Evolutionary conservation across 176 grass and related monocot species (phyloP).

Genomic region (Aegilops longissima): DNA sequence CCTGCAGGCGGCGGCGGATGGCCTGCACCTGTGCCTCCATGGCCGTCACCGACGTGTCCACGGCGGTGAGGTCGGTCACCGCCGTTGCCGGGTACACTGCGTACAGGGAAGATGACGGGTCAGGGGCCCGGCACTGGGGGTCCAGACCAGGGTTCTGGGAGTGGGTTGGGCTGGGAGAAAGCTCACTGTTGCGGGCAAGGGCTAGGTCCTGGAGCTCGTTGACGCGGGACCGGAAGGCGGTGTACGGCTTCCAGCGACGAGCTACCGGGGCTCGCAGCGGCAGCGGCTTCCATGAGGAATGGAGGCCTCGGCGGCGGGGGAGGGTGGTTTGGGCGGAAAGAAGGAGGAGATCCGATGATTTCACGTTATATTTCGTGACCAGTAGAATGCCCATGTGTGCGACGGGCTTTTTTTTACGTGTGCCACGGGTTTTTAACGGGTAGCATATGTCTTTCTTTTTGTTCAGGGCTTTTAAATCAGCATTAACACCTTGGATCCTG

Average conservation of each 20-base stretch:
- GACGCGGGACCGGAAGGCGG: conserved; percentile 64
- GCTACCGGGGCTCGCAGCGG: conserved; percentile 38
- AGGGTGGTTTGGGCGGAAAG: conserved; percentile 29
- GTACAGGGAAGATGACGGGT: not conserved
- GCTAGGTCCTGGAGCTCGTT: conserved; percentile 76
- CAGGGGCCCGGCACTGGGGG: not conserved
- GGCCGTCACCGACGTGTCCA: conserved; percentile 63
- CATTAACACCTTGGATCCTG: too few relatives aligned
- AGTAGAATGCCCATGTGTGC: too few relatives aligned
- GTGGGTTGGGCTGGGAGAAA: not conserved
- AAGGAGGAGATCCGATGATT: not conserved
- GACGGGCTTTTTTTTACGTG: too few relatives aligned
- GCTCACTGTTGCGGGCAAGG: conserved; percentile 86
- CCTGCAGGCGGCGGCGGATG: conserved; percentile 61
- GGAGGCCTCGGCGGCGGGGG: not conserved
- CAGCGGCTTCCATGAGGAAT: conserved; percentile 47
- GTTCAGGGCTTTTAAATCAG: too few relatives aligned
- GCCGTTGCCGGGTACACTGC: conserved; percentile 69
- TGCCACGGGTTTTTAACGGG: too few relatives aligned
- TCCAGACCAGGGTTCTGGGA: conserved; percentile 26
- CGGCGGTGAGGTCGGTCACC: conserved; percentile 58
- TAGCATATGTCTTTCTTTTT: too few relatives aligned
- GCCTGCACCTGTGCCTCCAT: conserved; percentile 77
- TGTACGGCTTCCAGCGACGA: conserved; percentile 55
- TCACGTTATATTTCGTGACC: too few relatives aligned